Evolutionary conservation across 1,284 basidiomycete genomes (phyloP).

Genomic region (Meripilus lineatus): DNA sequence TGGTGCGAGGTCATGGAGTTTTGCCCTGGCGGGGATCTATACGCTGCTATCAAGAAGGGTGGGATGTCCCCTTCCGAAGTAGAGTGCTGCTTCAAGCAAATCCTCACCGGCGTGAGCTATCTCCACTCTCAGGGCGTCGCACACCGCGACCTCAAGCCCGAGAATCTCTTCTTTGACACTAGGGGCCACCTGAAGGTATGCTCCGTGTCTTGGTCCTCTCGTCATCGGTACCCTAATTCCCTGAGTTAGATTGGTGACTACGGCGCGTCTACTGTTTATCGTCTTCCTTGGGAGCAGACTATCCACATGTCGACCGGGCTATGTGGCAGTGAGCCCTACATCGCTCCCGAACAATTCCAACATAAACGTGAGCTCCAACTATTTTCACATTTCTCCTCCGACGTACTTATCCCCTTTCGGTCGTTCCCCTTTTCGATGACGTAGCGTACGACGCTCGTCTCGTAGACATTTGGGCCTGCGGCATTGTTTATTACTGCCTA

Average conservation of each 20-base stretch:
- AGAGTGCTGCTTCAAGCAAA: slow-evolving; percentile 98
- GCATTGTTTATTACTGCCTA: slow-evolving; percentile 97
- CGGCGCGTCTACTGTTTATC: slow-evolving; percentile 96
- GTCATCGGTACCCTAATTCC: slow-evolving; percentile 9
- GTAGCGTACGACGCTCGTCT: slow-evolving; percentile 95
- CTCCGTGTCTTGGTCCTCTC: slow-evolving; percentile 6
- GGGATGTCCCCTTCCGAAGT: slow-evolving; percentile 93
- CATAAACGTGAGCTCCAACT: slow-evolving; percentile 79
- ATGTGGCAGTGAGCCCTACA: slow-evolving; percentile 97
- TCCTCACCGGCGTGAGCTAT: slow-evolving; percentile 84
- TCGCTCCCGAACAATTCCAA: slow-evolving; percentile 96
- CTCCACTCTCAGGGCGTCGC: slow-evolving; percentile 96
- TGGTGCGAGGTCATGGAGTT: slow-evolving; percentile 99
- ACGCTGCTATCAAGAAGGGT: slow-evolving; percentile 97
- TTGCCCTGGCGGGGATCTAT: slow-evolving; percentile 94
- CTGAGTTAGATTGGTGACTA: slow-evolving; percentile 87
- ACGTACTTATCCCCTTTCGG: slow-evolving; percentile 11
- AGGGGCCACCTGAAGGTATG: slow-evolving; percentile 89
- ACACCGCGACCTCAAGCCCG: slow-evolving; percentile 97
- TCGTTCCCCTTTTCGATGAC: slow-evolving; percentile 11
- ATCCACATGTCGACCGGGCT: slow-evolving; percentile 96
- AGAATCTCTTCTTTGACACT: slow-evolving; percentile 93
- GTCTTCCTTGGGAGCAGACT: slow-evolving; percentile 96
- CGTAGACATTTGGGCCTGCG: slow-evolving; percentile 97
- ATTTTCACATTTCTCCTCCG: slow-evolving; percentile 15